A percentile compares a stretch with the other conserved stretches of the same genome.
Conservation (phyloP, 441 rosid genomes). For the Biscutella laevigata region DNA sequence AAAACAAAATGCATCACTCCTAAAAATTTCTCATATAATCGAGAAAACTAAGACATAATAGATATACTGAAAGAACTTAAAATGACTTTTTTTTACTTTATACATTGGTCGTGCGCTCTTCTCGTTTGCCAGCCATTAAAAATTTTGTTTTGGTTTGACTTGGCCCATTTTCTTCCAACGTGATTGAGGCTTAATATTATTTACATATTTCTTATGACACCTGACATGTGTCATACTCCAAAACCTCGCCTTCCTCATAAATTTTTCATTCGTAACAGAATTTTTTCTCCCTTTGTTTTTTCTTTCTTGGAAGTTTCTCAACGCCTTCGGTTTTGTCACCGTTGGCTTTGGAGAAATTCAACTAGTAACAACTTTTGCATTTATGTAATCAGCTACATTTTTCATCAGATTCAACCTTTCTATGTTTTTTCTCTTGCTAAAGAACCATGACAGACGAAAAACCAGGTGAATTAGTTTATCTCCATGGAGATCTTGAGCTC, state of each 20-base stretch:
- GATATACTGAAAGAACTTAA: too few species aligned
- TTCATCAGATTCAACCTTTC: neutral
- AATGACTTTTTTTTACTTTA: too few species aligned
- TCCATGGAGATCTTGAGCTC: constrained; percentile 70
- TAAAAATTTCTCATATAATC: too few species aligned
- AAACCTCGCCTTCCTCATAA: neutral
- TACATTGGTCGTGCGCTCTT: too few species aligned
- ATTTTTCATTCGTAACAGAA: neutral
- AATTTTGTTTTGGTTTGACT: too few species aligned
- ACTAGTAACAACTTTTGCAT: neutral
- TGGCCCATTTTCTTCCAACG: too few species aligned
- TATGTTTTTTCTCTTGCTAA: too few species aligned
- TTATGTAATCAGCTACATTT: neutral
- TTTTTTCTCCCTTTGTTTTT: neutral
- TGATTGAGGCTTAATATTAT: too few species aligned
- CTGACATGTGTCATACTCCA: neutral
- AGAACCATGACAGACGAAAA: constrained; percentile 19
- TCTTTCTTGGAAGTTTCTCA: neutral
- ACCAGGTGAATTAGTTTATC: constrained; percentile 16
- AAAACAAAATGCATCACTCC: too few species aligned
- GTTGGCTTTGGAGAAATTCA: constrained; percentile 39
- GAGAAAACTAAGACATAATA: too few species aligned
- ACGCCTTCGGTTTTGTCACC: constrained; percentile 18
- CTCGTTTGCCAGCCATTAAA: too few species aligned
- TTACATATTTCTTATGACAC: neutral